Evolutionary conservation across 2,329 filamentous ascomycete species (phyloP).

Genomic region (Aspergillus floridensis): DNA sequence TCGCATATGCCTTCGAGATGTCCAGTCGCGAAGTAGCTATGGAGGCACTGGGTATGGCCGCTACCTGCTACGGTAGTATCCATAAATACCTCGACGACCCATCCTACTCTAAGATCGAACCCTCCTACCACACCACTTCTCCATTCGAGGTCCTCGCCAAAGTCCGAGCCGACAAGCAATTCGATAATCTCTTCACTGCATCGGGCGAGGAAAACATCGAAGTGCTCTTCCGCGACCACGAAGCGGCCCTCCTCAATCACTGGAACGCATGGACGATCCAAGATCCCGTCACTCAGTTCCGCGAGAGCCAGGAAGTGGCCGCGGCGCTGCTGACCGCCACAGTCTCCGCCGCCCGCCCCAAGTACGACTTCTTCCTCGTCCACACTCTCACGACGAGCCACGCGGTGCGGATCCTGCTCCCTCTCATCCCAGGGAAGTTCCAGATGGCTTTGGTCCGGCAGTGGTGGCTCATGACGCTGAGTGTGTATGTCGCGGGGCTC

Average conservation of each 20-base stretch:
- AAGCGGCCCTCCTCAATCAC: constrained; percentile 73
- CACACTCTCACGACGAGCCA: constrained; percentile 84
- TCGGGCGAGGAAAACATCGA: constrained; percentile 63
- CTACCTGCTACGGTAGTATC: constrained; percentile 56
- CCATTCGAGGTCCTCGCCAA: constrained; percentile 69
- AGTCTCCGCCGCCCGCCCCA: constrained; percentile 31
- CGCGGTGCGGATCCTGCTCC: constrained; percentile 80
- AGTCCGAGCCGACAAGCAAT: constrained; percentile 65
- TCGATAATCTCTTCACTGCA: constrained; percentile 64
- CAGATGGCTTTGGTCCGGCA: constrained; percentile 74
- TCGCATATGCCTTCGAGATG: constrained; percentile 91
- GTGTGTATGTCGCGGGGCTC: constrained; percentile 72
- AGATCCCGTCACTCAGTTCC: constrained; percentile 71
- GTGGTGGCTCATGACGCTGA: constrained; percentile 84
- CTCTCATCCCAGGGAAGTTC: constrained; percentile 68
- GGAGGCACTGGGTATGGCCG: constrained; percentile 73
- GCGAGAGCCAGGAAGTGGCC: constrained; percentile 61
- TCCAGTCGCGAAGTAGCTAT: constrained; percentile 81
- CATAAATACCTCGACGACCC: constrained; percentile 68
- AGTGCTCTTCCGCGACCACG: constrained; percentile 65
- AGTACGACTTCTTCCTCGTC: constrained; percentile 79
- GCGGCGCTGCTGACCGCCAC: constrained; percentile 44
- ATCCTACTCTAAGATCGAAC: constrained; percentile 62
- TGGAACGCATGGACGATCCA: constrained; percentile 83
- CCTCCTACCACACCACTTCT: constrained; percentile 59